Conservation (phyloP, 441 rosid genomes). For the Manihot esculenta region DNA sequence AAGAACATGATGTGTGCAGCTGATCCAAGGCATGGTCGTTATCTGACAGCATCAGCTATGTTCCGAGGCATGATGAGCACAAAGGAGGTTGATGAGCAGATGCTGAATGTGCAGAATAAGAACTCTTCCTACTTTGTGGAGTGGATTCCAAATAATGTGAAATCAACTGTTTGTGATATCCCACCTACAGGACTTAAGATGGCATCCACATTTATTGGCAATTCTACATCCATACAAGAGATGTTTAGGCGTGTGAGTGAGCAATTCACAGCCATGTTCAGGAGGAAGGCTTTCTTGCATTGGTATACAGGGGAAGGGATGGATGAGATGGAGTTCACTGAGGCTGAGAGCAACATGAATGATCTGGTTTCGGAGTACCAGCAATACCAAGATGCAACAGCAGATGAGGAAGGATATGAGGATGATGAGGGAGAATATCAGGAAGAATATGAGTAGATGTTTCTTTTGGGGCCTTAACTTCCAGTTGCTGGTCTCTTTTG, state of each 20-base stretch:
- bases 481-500: slow-evolving; percentile 49
- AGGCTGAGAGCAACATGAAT: slow-evolving; percentile 39
- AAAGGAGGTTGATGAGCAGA: slow-evolving; percentile 77
- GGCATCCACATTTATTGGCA: slow-evolving; percentile 81
- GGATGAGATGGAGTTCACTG: no score
- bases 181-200: slow-evolving; percentile 73
- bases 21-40: slow-evolving; percentile 70
- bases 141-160: slow-evolving; percentile 83
- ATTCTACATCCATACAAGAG: slow-evolving; percentile 75
- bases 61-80: slow-evolving; percentile 85
- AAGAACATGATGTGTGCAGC: slow-evolving; percentile 89
- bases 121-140: slow-evolving; percentile 82
- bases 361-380: slow-evolving; percentile 77
- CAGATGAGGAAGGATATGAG: slow-evolving; percentile 72
- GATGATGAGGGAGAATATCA: slow-evolving; percentile 54
- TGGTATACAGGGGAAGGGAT: no score
- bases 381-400: slow-evolving; percentile 82
- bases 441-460: slow-evolving; percentile 33
- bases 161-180: slow-evolving; percentile 79
- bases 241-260: slow-evolving; percentile 84
- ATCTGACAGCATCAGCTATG: slow-evolving; percentile 78
- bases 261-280: slow-evolving; percentile 38
- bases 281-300: no score
- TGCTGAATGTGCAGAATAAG: slow-evolving; percentile 83
- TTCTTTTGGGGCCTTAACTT: slow-evolving; percentile 38